Evolutionary conservation across 139 green algal genomes (phyloP), one percentile per base, ranked within the genome.

Genomic region (Picochlorum sp.): DNA sequence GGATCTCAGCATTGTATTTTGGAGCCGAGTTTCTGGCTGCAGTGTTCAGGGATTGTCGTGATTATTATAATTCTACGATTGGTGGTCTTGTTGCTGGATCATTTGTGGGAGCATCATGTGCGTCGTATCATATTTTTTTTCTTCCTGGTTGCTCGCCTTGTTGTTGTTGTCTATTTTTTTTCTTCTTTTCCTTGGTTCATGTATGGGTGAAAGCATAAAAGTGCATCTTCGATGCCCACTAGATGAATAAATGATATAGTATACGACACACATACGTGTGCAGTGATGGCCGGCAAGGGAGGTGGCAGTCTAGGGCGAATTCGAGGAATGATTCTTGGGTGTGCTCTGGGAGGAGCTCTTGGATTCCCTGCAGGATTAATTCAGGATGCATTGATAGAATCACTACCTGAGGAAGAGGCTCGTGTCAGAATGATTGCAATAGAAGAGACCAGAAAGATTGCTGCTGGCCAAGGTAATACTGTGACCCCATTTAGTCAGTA

Each of bases 1-100:
- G 54, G 21, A 26, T 82, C 13, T 62, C 73, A 2, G 76, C 62
- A 2, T 30, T 71, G 16, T 82, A 79, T n/a, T 81, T 63, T 44
- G 66, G 66, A 30, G 62, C 63, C 18, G 65, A 82, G 38, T 44
- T 66, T n/a, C 13, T 77, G 24, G 73, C 57, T 34, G 62, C 50
- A 41, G 59, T 81, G 10, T 76, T 71, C 24, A 67, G 74, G 14
- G 65, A 49, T 51, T 41, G 49, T 24, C 50, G 47, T 1, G 64
- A 73, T 45, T 73, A 73, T 57, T 45, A 65, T 14, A 63, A 82
- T 21, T 47, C 65, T 3, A 56, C 68, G 2, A 24, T 59, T 3
- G 76, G 68, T 21, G 76, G 73, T 15, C 16, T 70, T 24, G 45
- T 62, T 6, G 63, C 76, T 4, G 57, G 2, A 18, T 70, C 4